These are phyloP conservation scores for Ploettnerulaceae sp. DNA, from an alignment of 2,329 filamentous ascomycete species.

Conservation along the genomic window DNA sequence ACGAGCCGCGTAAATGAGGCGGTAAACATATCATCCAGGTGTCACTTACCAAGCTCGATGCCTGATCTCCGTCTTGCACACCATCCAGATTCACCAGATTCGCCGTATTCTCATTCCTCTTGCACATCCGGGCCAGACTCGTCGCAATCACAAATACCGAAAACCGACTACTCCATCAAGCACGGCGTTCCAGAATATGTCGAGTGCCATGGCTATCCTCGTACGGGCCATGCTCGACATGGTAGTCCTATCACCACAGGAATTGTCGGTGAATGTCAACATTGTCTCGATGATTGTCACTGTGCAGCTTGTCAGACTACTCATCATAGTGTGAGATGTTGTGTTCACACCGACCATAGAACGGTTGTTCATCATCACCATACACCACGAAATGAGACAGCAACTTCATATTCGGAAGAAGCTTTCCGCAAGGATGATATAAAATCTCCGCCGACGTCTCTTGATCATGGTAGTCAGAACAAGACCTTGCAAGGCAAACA, in stretches of 20 bases:
- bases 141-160: background rate
- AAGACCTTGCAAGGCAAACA: too few species aligned
- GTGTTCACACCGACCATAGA: conserved; percentile 23
- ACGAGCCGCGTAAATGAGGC: conserved; percentile 18
- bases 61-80: conserved; percentile 1
- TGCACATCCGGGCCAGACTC: conserved; percentile 4
- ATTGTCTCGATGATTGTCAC: conserved; percentile 29
- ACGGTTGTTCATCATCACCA: conserved; percentile 22
- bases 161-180: background rate
- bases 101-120: background rate
- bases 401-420: background rate
- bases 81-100: background rate
- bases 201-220: conserved; percentile 27
- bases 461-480: background rate
- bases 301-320: conserved; percentile 27
- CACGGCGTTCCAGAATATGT: conserved; percentile 15
- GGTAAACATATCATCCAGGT: conserved; percentile 2
- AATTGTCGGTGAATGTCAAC: conserved; percentile 28
- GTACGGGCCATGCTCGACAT: conserved; percentile 23
- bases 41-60: conserved; percentile 1
- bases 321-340: conserved; percentile 28
- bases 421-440: background rate
- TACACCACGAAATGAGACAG: conserved; percentile 10
- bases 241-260: conserved; percentile 23
- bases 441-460: background rate